phyloP scores from a whole-genome alignment of 257 asterid genomes.

The Asclepias syriaca region DNA sequence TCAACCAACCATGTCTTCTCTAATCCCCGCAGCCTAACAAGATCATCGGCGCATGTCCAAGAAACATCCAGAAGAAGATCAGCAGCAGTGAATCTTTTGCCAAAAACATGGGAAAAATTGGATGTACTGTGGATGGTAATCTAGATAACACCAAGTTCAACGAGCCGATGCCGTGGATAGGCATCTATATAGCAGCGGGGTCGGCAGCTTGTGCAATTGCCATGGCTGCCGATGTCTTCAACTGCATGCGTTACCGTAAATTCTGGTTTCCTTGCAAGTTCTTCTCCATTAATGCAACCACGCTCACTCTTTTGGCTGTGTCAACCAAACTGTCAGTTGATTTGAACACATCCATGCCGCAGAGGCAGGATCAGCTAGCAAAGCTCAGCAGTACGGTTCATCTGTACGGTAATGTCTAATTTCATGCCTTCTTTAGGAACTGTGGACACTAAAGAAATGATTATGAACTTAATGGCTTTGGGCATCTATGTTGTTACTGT shows the following conservation, averaged over 20 bases:
- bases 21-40: not conserved
- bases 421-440: conserved; percentile 70
- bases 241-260: conserved; percentile 13
- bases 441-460: conserved; percentile 53
- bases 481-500: conserved; percentile 63
- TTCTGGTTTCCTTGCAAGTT: conserved; percentile 60
- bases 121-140: conserved; percentile 42
- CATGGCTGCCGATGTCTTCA: conserved; percentile 24
- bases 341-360: conserved; percentile 76
- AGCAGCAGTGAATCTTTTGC: not conserved
- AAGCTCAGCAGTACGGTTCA: conserved; percentile 65
- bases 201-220: conserved; percentile 47
- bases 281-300: conserved; percentile 81
- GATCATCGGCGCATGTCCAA: not conserved
- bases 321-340: conserved; percentile 77
- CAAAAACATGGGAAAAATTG: conserved; percentile 35
- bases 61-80: not conserved
- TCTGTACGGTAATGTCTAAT: conserved; percentile 58
- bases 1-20: not conserved
- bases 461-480: conserved; percentile 60
- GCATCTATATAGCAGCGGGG: conserved; percentile 52
- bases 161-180: conserved; percentile 36
- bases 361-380: conserved; percentile 54
- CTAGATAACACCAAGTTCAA: conserved; percentile 27
- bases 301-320: conserved; percentile 54